These are phyloP conservation scores for Cercospora beticola DNA, from an alignment of 2,329 filamentous ascomycete genomes.

Conservation along the genomic window DNA sequence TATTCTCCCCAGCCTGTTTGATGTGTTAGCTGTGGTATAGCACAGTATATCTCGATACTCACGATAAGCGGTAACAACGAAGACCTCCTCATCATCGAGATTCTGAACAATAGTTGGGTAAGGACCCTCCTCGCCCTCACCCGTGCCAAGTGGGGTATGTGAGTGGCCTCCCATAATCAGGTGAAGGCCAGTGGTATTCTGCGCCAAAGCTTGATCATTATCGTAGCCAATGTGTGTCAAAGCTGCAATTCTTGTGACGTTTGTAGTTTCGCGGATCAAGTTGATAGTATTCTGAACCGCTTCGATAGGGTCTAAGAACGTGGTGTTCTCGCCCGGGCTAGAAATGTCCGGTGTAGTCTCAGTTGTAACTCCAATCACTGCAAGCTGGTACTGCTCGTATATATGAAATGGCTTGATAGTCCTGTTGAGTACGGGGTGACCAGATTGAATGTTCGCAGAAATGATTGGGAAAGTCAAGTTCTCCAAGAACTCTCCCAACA, in stretches of 20 bases:
- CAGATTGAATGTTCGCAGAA: conserved; percentile 63
- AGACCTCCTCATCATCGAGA: conserved; percentile 63
- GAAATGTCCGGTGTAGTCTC: conserved; percentile 59
- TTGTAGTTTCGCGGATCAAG: conserved; percentile 60
- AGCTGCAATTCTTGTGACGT: conserved; percentile 64
- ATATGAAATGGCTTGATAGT: conserved; percentile 66
- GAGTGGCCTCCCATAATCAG: conserved; percentile 66
- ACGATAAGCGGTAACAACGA: conserved; percentile 65
- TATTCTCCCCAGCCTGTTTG: conserved; percentile 60
- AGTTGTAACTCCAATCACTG: conserved; percentile 65
- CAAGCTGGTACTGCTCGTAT: conserved; percentile 60
- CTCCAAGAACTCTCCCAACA: conserved; percentile 60
- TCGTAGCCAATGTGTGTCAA: conserved; percentile 69
- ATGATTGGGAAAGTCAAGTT: conserved; percentile 66
- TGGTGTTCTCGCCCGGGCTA: conserved; percentile 58
- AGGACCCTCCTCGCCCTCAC: conserved; percentile 57
- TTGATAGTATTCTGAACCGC: conserved; percentile 63
- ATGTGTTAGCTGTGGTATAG: not conserved
- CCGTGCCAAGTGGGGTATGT: conserved; percentile 59
- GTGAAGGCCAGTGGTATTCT: conserved; percentile 62
- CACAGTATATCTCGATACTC: not conserved
- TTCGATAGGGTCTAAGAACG: conserved; percentile 57
- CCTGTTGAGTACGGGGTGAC: conserved; percentile 58
- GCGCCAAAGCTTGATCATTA: conserved; percentile 60
- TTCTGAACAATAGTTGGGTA: conserved; percentile 66